These are phyloP conservation scores for Beauveria varroae DNA, from an alignment of 2,329 filamentous ascomycete species.

Conservation along the genomic window DNA sequence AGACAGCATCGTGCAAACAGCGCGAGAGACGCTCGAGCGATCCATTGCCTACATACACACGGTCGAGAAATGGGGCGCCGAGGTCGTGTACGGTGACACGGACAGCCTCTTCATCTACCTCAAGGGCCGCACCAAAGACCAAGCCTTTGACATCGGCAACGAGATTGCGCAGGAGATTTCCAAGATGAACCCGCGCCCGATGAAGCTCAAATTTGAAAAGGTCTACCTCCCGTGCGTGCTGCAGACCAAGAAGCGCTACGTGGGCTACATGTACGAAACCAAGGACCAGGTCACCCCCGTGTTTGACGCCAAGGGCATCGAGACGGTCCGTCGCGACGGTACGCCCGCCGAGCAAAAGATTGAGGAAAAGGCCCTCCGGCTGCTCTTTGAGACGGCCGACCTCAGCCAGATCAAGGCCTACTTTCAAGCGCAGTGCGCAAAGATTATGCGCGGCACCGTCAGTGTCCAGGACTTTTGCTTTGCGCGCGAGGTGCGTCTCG, in stretches of 20 bases:
- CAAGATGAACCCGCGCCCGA: slow-evolving; percentile 77
- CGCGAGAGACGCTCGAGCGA: slow-evolving; percentile 86
- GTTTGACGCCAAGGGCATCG: slow-evolving; percentile 97
- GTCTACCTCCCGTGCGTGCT: slow-evolving; percentile 94
- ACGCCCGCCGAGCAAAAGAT: slow-evolving; percentile 96
- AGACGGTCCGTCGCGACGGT: slow-evolving; percentile 90
- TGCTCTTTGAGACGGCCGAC: slow-evolving; percentile 85
- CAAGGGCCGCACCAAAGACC: slow-evolving; percentile 74
- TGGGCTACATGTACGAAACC: slow-evolving; percentile 92
- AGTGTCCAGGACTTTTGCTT: slow-evolving; percentile 96
- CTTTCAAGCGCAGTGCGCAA: slow-evolving; percentile 82
- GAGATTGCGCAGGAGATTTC: slow-evolving; percentile 88
- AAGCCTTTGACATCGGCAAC: slow-evolving; percentile 87
- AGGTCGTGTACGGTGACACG: slow-evolving; percentile 97
- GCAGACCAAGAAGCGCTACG: slow-evolving; percentile 94
- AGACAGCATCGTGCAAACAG: slow-evolving; percentile 95
- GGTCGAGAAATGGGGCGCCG: slow-evolving; percentile 78
- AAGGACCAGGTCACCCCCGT: slow-evolving; percentile 69
- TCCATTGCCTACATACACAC: slow-evolving; percentile 91
- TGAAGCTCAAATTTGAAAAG: slow-evolving; percentile 98
- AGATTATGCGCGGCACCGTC: slow-evolving; percentile 83
- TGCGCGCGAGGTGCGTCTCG: slow-evolving; percentile 82
- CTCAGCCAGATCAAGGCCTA: slow-evolving; percentile 82
- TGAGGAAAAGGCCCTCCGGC: slow-evolving; percentile 81
- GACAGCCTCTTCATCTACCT: slow-evolving; percentile 91